Conservation (phyloP, 208 protist genomes). For the Leishmania braziliensis region DNA sequence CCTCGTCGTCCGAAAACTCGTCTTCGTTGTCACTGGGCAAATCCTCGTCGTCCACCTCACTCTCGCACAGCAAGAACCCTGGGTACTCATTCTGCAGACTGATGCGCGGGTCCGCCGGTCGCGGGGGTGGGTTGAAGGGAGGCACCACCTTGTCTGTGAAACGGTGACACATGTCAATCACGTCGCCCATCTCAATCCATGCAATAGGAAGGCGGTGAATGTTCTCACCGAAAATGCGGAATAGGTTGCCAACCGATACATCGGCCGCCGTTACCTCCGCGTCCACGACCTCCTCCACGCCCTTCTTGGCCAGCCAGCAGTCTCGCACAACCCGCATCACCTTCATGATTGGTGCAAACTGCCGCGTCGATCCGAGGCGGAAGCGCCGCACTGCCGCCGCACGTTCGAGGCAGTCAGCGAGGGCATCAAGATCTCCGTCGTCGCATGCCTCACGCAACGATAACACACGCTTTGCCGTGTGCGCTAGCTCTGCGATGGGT, state of each 20-base stretch:
- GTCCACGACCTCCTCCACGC: constrained; percentile 59
- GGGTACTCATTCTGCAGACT: constrained; percentile 88
- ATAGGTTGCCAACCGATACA: constrained; percentile 68
- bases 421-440: constrained; percentile 81
- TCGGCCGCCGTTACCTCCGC: constrained; percentile 61
- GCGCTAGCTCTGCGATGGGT: constrained; percentile 84
- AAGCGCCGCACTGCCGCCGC: constrained; percentile 73
- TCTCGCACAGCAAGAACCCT: constrained; percentile 89
- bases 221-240: constrained; percentile 76
- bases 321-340: constrained; percentile 83
- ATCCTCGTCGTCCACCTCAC: constrained; percentile 88
- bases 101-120: constrained; percentile 87
- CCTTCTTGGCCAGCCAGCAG: constrained; percentile 71
- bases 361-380: constrained; percentile 64
- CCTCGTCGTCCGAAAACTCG: constrained; percentile 91
- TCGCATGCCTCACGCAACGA: constrained; percentile 54
- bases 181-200: constrained; percentile 93
- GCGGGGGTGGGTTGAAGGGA: constrained; percentile 83
- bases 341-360: constrained; percentile 86
- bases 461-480: constrained; percentile 73
- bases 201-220: constrained; percentile 88
- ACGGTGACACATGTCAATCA: constrained; percentile 89
- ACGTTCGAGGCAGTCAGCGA: constrained; percentile 63
- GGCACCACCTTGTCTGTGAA: constrained; percentile 67
- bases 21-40: constrained; percentile 82